Conservation (phyloP, 805 yeast species). For the Tetrapisispora fleetii region DNA sequence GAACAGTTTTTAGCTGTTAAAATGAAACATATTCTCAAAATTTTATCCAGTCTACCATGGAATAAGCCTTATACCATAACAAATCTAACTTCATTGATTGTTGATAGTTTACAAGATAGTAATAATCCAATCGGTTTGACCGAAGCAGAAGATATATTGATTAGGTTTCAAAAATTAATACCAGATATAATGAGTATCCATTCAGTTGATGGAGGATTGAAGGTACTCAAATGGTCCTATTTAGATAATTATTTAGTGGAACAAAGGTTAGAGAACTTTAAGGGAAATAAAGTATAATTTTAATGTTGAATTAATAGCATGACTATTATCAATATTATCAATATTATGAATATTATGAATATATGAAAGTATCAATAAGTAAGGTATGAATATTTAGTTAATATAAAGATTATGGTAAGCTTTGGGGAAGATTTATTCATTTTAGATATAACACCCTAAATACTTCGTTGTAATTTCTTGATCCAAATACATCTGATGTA, state of each 20-base stretch:
- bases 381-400: too few relatives aligned
- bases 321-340: neutral
- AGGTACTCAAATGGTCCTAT: slow-evolving; percentile 23
- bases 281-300: neutral
- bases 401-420: neutral
- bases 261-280: neutral
- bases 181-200: slow-evolving; percentile 10
- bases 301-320: neutral
- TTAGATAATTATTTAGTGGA: slow-evolving; percentile 11
- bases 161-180: slow-evolving; percentile 13
- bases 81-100: slow-evolving; percentile 18
- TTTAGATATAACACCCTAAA: slow-evolving; percentile 3
- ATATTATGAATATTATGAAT: neutral
- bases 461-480: slow-evolving; percentile 8
- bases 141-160: slow-evolving; percentile 21
- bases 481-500: slow-evolving; percentile 1
- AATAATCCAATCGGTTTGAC: slow-evolving; percentile 25
- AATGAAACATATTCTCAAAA: slow-evolving; percentile 23
- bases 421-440: neutral
- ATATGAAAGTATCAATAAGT: neutral
- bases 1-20: slow-evolving; percentile 22
- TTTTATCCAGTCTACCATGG: slow-evolving; percentile 16
- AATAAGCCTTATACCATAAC: slow-evolving; percentile 24
- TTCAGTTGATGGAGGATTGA: slow-evolving; percentile 20
- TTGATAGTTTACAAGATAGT: slow-evolving; percentile 25